Conservation (phyloP, 2,329 filamentous ascomycete species). For the Alternaria arborescens region DNA sequence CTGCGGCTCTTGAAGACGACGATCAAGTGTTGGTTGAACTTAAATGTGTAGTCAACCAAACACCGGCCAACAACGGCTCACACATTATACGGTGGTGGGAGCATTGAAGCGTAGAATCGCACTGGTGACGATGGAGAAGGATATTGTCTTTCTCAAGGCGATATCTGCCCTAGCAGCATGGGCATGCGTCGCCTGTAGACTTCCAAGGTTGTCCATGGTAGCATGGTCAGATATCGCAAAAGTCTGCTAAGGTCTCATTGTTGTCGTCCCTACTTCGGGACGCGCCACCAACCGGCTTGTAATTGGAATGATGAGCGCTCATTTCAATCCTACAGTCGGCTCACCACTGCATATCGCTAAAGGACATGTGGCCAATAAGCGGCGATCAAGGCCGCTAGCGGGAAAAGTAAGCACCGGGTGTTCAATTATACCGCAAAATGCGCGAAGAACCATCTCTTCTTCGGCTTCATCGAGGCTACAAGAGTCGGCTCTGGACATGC, state of each 20-base stretch:
- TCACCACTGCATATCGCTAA: constrained; percentile 4
- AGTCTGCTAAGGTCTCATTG: neutral
- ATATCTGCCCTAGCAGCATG: neutral
- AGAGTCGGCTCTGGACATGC: neutral
- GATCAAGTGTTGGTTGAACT: neutral
- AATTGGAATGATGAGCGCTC: neutral
- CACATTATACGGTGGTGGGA: neutral
- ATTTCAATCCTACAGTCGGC: constrained; percentile 4
- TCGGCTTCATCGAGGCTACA: neutral
- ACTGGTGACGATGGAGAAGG: neutral
- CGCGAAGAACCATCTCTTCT: neutral
- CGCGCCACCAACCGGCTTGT: neutral
- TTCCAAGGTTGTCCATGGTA: neutral
- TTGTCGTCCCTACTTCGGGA: neutral
- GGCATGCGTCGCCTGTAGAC: neutral
- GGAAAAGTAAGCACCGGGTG: constrained; percentile 3
- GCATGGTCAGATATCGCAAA: neutral
- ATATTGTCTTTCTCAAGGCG: neutral
- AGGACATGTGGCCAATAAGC: neutral
- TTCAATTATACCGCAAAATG: neutral
- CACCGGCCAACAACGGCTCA: neutral
- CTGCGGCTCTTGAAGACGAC: constrained; percentile 5
- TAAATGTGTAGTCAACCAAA: neutral
- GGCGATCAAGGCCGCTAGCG: constrained; percentile 5
- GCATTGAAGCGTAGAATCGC: neutral